Percentiles rank a stretch among this genome's conserved stretches.
Evolutionary conservation across 2,329 filamentous ascomycete species (phyloP).

Genomic region (Verticillium klebahnii): DNA sequence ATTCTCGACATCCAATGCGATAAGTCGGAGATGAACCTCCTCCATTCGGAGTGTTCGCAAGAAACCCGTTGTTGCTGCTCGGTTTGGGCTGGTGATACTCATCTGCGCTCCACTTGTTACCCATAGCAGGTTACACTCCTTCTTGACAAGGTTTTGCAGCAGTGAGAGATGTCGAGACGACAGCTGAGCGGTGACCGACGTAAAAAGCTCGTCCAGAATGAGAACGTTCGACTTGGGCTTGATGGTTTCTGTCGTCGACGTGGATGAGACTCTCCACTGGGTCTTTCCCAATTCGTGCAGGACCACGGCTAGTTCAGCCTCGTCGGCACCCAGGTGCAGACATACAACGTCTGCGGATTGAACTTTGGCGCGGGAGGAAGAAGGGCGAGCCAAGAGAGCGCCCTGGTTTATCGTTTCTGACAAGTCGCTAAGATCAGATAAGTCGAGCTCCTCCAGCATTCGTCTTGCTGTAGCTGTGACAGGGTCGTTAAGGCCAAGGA

Average conservation of each 20-base stretch:
- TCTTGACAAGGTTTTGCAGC: conserved; percentile 15
- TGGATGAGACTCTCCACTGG: neutral
- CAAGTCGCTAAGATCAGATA: neutral
- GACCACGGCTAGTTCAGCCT: neutral
- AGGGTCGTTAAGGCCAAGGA: neutral
- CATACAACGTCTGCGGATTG: neutral
- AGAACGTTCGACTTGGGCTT: neutral
- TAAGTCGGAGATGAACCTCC: neutral
- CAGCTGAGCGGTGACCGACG: conserved; percentile 5
- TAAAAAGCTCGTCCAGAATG: conserved; percentile 5
- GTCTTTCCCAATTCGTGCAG: neutral
- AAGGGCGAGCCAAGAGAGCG: neutral
- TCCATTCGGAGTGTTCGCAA: conserved; percentile 1
- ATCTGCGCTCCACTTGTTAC: conserved; percentile 18
- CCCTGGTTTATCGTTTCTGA: neutral
- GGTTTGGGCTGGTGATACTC: conserved; percentile 15
- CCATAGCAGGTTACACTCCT: conserved; percentile 17
- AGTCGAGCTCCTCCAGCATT: neutral
- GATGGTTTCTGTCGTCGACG: neutral
- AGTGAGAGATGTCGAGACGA: conserved; percentile 13
- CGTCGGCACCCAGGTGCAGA: neutral
- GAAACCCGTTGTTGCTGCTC: conserved; percentile 7
- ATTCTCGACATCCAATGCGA: conserved; percentile 3
- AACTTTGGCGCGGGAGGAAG: neutral
- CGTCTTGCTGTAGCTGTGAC: neutral